A percentile compares a stretch with the other conserved stretches of the same genome.
Conservation (phyloP, 306 rosid genomes). For the Sicyos edulis region DNA sequence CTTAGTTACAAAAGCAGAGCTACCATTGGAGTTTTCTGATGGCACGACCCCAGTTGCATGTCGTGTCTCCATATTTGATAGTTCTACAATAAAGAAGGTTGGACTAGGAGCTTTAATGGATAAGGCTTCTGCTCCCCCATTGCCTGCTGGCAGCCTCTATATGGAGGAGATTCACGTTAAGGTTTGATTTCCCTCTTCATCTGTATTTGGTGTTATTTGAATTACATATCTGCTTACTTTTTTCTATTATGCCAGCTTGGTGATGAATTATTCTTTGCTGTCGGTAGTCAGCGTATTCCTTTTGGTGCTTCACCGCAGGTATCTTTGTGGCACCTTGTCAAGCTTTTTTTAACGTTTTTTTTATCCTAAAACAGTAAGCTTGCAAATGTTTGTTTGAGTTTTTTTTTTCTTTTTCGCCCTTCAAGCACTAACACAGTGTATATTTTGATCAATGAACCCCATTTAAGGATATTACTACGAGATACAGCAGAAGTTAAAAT, state of each 20-base stretch:
- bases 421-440: neutral
- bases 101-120: slow-evolving; percentile 93
- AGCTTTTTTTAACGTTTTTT: neutral
- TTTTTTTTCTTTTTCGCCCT: neutral
- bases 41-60: slow-evolving; percentile 98
- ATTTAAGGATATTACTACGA: neutral
- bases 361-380: neutral
- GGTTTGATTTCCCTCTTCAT: slow-evolving; percentile 50
- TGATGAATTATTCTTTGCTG: slow-evolving; percentile 67
- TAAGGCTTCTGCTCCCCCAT: slow-evolving; percentile 87
- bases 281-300: slow-evolving; percentile 82
- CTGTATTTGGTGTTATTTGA: neutral
- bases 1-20: slow-evolving; percentile 50
- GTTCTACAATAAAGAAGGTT: slow-evolving; percentile 79
- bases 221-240: slow-evolving; percentile 15
- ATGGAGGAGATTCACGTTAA: slow-evolving; percentile 98
- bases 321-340: slow-evolving; percentile 28
- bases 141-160: slow-evolving; percentile 74
- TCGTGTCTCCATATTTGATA: slow-evolving; percentile 87
- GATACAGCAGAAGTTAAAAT: neutral
- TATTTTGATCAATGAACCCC: slow-evolving; percentile 7
- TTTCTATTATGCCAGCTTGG: slow-evolving; percentile 59
- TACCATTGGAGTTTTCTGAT: slow-evolving; percentile 96
- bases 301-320: slow-evolving; percentile 98
- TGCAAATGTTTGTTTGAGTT: neutral